Conservation (phyloP, 495 filamentous ascomycete genomes). For the Aeminium ludgeri region DNA sequence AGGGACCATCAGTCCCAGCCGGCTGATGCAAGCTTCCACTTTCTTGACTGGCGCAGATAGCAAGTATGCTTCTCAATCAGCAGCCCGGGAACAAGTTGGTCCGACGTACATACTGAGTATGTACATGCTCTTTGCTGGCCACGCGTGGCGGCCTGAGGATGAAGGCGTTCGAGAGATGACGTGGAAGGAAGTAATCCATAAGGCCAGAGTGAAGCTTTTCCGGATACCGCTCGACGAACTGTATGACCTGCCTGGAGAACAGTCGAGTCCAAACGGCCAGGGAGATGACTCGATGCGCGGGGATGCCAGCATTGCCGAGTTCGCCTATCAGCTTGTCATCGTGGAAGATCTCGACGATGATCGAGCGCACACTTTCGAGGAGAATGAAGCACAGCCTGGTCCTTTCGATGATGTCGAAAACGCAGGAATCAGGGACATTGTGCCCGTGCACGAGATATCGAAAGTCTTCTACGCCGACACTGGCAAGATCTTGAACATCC, state of each 20-base stretch:
- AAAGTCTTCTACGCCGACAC: constrained; percentile 98
- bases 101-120: constrained; percentile 75
- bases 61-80: constrained; percentile 41
- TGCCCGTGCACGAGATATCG: constrained; percentile 81
- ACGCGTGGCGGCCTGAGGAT: constrained; percentile 44
- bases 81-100: constrained; percentile 47
- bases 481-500: constrained; percentile 83
- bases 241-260: constrained; percentile 23
- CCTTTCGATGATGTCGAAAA: constrained; percentile 50
- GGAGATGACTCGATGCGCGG: constrained; percentile 25
- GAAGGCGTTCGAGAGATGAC: constrained; percentile 55
- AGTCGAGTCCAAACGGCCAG: neutral
- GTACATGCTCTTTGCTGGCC: constrained; percentile 90
- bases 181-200: constrained; percentile 97
- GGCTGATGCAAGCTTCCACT: constrained; percentile 83
- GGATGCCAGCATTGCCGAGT: constrained; percentile 46
- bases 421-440: constrained; percentile 66
- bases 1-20: constrained; percentile 72
- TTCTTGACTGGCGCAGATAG: constrained; percentile 79
- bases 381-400: constrained; percentile 39
- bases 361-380: constrained; percentile 68
- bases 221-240: constrained; percentile 31
- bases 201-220: constrained; percentile 66
- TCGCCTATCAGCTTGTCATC: constrained; percentile 73
- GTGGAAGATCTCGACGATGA: constrained; percentile 91